Evolutionary conservation across 176 grass and related monocot species (phyloP).

Genomic region (Bonia amplexicaulis): DNA sequence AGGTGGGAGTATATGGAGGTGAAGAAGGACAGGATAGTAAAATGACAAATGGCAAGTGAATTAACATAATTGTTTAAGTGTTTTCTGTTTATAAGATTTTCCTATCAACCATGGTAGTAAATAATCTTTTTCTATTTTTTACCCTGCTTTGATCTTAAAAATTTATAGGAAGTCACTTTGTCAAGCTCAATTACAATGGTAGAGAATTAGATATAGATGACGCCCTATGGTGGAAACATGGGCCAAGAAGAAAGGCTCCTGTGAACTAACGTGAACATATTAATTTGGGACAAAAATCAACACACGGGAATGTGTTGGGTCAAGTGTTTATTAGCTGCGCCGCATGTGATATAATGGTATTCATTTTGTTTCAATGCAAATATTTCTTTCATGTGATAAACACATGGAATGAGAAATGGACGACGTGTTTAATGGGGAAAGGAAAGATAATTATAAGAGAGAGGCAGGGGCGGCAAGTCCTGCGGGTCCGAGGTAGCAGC

Average conservation of each 20-base stretch:
- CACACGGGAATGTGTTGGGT: not conserved
- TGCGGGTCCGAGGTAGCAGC: not conserved
- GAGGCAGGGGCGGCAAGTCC: not conserved
- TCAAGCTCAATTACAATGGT: not conserved
- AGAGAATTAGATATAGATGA: too few relatives aligned
- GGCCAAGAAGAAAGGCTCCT: not conserved
- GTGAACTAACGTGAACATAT: not conserved
- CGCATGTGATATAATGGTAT: not conserved
- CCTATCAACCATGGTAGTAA: not conserved
- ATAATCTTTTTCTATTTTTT: not conserved
- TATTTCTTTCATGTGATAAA: not conserved
- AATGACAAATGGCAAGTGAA: not conserved
- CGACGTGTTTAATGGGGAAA: not conserved
- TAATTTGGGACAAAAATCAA: not conserved
- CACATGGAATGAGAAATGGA: not conserved
- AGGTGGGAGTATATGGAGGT: not conserved
- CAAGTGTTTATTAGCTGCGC: not conserved
- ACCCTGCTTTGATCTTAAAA: not conserved
- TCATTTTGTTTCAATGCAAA: not conserved
- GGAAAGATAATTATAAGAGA: not conserved
- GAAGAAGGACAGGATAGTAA: not conserved
- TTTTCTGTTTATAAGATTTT: not conserved
- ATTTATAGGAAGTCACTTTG: not conserved
- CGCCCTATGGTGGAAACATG: not conserved
- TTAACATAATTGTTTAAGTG: not conserved